Evolutionary conservation across 139 green algal species (phyloP), one percentile per base, ranked within the genome.

Genomic region (Ulvella scutata): DNA sequence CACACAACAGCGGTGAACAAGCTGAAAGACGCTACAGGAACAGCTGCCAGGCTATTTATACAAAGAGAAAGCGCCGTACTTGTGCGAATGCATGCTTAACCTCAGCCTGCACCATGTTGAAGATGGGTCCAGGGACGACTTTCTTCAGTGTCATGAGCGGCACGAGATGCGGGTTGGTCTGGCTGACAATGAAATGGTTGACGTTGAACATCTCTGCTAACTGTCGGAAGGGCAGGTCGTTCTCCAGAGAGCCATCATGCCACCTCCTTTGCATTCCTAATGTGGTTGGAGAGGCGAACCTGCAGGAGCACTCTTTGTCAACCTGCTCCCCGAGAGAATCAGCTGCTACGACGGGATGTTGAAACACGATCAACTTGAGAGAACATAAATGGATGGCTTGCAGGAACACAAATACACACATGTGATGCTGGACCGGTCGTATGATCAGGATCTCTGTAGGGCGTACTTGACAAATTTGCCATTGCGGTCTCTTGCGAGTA

Each of bases 161-260:
- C 44, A 92, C 88, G 37, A 97, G 90, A 81, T 94, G 88, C 13
- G 92, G 92, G 85, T 94, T 95, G 77, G 88, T 92, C 81, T 97
- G 92, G 75, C 51, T 85, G 7, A 96, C 90, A 20, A 97, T 79
- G 74, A 96, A 97, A 83, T 97, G 89, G 85, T 97, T 97, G 59
- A 90, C 92, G 74, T 94, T 94, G 87, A 97, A 97, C 88, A 95
- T 93, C 82, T 96, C 92, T 3, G 80, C 85, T 59, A 95, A 76
- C 23, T 78, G 80, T 72, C 88, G 81, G 81, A 89, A 90, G 36
- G 92, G 92, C 74, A 96, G 80, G 80, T 96, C 87, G 60, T 88
- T 82, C 84, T 83, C 86, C 78, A 82, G 59, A 9, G n/a, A 60
- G 26, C 20, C 34, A 61, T 37, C 28, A 35, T 43, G 43, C 43